Percentiles rank a stretch among this genome's conserved stretches.
phyloP scores from a whole-genome alignment of 768 basidiomycete species.

The Paxillus ammoniavirescens region DNA sequence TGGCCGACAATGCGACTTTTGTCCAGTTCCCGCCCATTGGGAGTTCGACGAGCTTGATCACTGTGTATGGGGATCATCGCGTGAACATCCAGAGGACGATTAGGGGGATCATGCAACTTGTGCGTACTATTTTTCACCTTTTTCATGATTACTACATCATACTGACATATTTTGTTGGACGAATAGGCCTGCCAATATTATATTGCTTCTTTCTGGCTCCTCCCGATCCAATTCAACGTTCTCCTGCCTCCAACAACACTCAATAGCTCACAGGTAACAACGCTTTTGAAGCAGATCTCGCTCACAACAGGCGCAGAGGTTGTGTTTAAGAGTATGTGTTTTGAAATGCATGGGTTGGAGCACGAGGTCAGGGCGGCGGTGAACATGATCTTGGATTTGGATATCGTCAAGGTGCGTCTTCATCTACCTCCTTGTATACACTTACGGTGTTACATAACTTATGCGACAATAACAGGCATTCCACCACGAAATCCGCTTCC shows the following conservation, averaged over 20 bases:
- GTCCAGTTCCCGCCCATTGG: slow-evolving; percentile 93
- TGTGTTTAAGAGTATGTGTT: slow-evolving; percentile 96
- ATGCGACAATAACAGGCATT: slow-evolving; percentile 55
- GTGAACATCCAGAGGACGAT: slow-evolving; percentile 95
- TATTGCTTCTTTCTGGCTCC: slow-evolving; percentile 95
- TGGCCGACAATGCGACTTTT: slow-evolving; percentile 96
- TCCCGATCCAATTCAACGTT: slow-evolving; percentile 92
- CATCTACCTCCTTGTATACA: background rate
- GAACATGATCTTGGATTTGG: slow-evolving; percentile 83
- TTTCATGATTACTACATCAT: slow-evolving; percentile 7
- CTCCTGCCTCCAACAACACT: slow-evolving; percentile 80
- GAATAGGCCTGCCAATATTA: slow-evolving; percentile 90
- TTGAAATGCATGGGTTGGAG: slow-evolving; percentile 94
- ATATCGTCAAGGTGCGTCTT: slow-evolving; percentile 77
- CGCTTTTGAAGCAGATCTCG: slow-evolving; percentile 84
- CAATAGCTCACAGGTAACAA: slow-evolving; percentile 79
- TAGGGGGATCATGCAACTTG: slow-evolving; percentile 90
- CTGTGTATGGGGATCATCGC: slow-evolving; percentile 90
- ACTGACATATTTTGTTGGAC: slow-evolving; percentile 13
- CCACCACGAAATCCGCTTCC: slow-evolving; percentile 97
- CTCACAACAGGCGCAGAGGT: slow-evolving; percentile 88
- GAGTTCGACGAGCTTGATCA: slow-evolving; percentile 88
- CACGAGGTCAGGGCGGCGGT: slow-evolving; percentile 87
- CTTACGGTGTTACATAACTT: background rate
- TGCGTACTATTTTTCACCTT: slow-evolving; percentile 40